Base-by-base conservation (phyloP, 192 early-diverging fungal genomes). In the Podila clonocystis region DNA sequence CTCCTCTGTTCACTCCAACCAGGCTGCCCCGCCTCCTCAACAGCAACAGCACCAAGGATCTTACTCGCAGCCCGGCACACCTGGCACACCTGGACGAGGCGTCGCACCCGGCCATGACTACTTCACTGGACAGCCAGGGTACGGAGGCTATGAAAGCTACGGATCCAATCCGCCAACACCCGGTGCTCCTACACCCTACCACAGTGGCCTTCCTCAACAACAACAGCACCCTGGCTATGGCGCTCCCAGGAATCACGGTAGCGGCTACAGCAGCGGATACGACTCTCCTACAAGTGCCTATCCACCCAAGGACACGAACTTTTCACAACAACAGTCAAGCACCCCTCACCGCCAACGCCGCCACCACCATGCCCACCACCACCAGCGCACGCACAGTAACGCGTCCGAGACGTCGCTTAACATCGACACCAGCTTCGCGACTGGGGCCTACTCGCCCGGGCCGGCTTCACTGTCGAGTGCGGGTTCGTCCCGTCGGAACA, bases 401-500 rank as follows among this genome's bases (percentile, higher is more conserved):
- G 62, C 68, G 11, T 77, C 74, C 22, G 68, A 70, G 45, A 77
- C 62, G 5, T 77, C 74, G 5, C 58, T 77, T 7, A 77, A 55
- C 48, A 66, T 77, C 26, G 74, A 77, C 41, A 66, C 74, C 2
- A 41, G 34, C 3, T 28, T 70, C 13, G 22, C 41, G n/a, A 33
- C 19, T 0, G 45, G 45, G 12, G 20, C 49, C 26, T 77, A 70
- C 36, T 57, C 50, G 3, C 63, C 67, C 11, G 68, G 68, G 2
- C 74, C 58, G 4, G 58, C 52, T 0, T 70, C 74, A 0, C 63
- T 70, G 30, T 77, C 74, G 2, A 77, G 74, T 30, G 68, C 74
- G 31, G 36, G 38, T 22, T 70, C 68, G 0, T 70, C 74, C n/a
- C 41, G 67, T 12, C 74, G 74, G 9, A 67, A 66, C 41, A 75